These are phyloP conservation scores for Solanum peruvianum DNA, from an alignment of 257 asterid species.

Conservation along the genomic window DNA sequence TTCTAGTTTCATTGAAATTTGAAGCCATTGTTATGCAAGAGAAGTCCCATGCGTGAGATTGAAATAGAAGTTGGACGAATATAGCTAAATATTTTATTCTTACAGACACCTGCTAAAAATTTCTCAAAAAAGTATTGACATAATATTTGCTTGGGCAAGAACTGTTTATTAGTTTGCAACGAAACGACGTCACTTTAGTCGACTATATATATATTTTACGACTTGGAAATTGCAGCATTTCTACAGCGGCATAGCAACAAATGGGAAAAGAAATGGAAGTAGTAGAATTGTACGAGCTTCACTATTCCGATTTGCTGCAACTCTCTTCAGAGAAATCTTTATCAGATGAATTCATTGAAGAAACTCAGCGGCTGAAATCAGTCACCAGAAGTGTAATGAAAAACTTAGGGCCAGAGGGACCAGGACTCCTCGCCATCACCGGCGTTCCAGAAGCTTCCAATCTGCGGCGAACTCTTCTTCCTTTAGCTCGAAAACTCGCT, in stretches of 20 bases:
- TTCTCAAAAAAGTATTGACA: neutral
- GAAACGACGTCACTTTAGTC: neutral
- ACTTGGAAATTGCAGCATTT: neutral
- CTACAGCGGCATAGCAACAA: neutral
- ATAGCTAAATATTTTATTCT: no score
- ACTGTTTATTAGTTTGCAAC: neutral
- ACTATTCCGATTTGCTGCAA: slow-evolving; percentile 38
- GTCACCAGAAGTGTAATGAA: slow-evolving; percentile 35
- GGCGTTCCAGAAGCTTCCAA: slow-evolving; percentile 46
- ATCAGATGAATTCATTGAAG: slow-evolving; percentile 11
- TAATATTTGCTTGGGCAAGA: no score
- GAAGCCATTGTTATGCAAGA: neutral
- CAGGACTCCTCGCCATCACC: slow-evolving; percentile 63
- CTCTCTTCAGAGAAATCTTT: slow-evolving; percentile 24
- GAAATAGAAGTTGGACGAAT: neutral
- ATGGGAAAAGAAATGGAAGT: slow-evolving; percentile 23
- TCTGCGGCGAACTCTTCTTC: slow-evolving; percentile 47
- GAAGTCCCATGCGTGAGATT: neutral
- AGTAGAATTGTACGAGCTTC: slow-evolving; percentile 45
- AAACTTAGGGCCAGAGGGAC: slow-evolving; percentile 68
- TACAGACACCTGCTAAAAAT: neutral
- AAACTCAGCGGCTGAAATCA: slow-evolving; percentile 29
- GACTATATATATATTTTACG: neutral
- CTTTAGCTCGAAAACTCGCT: slow-evolving; percentile 68
- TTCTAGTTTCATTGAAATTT: neutral